Base-by-base conservation (phyloP, 2,329 filamentous ascomycete species). In the Colletotrichum aenigma region DNA sequence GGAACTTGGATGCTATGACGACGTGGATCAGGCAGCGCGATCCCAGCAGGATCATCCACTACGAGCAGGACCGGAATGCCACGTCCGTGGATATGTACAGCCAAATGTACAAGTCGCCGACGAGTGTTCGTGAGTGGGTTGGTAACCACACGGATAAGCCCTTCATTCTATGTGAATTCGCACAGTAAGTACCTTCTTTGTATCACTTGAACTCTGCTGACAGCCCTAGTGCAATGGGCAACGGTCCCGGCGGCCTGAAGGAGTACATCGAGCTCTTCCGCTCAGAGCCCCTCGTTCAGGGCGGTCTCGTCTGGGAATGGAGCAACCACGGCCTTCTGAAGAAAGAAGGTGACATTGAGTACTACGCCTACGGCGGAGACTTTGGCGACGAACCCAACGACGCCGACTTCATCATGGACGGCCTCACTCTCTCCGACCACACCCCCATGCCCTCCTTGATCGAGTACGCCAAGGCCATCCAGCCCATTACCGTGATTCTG, bases 221-320 rank as follows among this genome's bases (percentile, higher is more conserved):
- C 13, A 13, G 9, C 5, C 2, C 6, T 0, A 74, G 71, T 76
- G 92, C 93, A 0, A 95, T 95, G 93, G 93, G 93, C 0, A 95
- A 94, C 74, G 93, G 92, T 0, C 93, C 92, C 0, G 93, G 93
- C 2, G 90, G 89, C 2, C 85, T 94, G 61, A 88, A 91, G 74
- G 93, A 94, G 72, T 95, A 95, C 76, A 85, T 93, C n/a, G 89
- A 93, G 10, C 87, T 89, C 0, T 95, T 94, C 82, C 90, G 91
- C 78, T 87, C 88, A 32, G 87, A 86, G 48, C 81, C 81, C 0
- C 75, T 81, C 0, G 78, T 85, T 0, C 92, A 94, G 83, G 93
- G 93, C 4, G 93, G 93, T 0, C 91, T 90, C 34, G 88, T 93
- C 7, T 93, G 91, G 91, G 91, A 93, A 78, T 93, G 91, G 91